Evolutionary conservation across 2,329 filamentous ascomycete genomes (phyloP).

Genomic region (Talaromyces sp.): DNA sequence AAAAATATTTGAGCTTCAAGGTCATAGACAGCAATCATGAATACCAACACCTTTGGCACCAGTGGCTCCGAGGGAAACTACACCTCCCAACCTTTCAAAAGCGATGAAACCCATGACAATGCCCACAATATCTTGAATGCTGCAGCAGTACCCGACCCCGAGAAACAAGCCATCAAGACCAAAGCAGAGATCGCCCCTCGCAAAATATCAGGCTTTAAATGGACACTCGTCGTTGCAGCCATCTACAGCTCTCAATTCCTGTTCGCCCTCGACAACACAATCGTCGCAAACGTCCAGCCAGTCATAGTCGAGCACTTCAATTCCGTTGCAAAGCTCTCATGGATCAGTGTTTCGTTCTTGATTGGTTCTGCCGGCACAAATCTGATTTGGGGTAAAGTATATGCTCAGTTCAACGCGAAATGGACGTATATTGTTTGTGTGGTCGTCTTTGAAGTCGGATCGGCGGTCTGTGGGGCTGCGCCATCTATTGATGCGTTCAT

Average conservation of each 20-base stretch:
- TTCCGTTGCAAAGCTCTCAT: slow-evolving; percentile 38
- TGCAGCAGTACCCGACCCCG: not conserved
- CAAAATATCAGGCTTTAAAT: not conserved
- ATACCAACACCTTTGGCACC: not conserved
- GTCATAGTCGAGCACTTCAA: slow-evolving; percentile 39
- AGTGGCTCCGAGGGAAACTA: not conserved
- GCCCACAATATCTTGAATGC: not conserved
- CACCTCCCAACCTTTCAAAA: not conserved
- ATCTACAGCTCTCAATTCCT: slow-evolving; percentile 15
- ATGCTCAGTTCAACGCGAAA: not conserved
- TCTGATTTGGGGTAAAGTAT: slow-evolving; percentile 1
- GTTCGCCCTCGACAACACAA: slow-evolving; percentile 42
- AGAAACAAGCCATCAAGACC: not conserved
- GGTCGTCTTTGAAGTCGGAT: slow-evolving; percentile 30
- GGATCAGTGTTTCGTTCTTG: slow-evolving; percentile 41
- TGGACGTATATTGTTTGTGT: slow-evolving; percentile 16
- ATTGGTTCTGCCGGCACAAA: slow-evolving; percentile 32
- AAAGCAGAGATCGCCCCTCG: not conserved
- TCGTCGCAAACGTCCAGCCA: slow-evolving; percentile 46
- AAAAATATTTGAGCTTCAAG: not conserved
- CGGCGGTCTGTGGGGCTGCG: slow-evolving; percentile 45
- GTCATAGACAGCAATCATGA: not conserved
- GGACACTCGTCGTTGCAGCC: slow-evolving; percentile 1
- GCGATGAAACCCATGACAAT: not conserved
- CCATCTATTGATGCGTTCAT: slow-evolving; percentile 49